Base-by-base conservation (phyloP, 257 asterid species). In the Fraxinus americana region DNA sequence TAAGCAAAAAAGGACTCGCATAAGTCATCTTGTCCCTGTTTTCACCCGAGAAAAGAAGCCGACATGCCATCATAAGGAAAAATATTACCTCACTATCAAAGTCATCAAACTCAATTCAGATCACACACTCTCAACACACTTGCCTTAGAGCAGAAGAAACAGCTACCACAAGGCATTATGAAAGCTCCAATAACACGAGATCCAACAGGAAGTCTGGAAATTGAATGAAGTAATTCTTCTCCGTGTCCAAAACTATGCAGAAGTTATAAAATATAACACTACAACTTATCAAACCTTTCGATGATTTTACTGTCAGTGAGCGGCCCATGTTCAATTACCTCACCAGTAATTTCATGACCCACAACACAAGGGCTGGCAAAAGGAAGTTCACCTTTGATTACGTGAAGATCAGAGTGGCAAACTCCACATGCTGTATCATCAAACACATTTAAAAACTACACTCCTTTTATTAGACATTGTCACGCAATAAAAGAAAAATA, bases 331-430 rank as follows among this genome's bases (percentile, higher is more conserved):
- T 95, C 97, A 63, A 95, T 92, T 77, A 95, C 98, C 87, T 95
- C 98, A 72, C 99, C 99, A 19, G 99, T 93, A 45, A 95, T 93
- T 93, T 95, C 99, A 75, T 93, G 99, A 41, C 99, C 99, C 21
- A 93, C 86, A 69, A 91, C 97, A 80, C 99, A 95, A 75, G 99
- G 99, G 82, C 91, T 88, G 77, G 98, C 85, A 82, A 95, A 95
- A 7, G 98, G 99, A 78, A 95, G 90, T 83, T 95, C 99, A 25
- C 99, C 99, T 90, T 95, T 95, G 27, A 95, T 83, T 75, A 95
- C 99, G 74, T 95, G 99, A 79, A 95, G 86, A 86, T 95, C 99
- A 16, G 99, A 95, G 83, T 95, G 99, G 83, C 99, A 95, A n/a
- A 93, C 98, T 23, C 99, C 99, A 83, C 99, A 95, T n/a, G 98